phyloP scores from a whole-genome alignment of 345 rosid genomes.

The Anacardium occidentale region DNA sequence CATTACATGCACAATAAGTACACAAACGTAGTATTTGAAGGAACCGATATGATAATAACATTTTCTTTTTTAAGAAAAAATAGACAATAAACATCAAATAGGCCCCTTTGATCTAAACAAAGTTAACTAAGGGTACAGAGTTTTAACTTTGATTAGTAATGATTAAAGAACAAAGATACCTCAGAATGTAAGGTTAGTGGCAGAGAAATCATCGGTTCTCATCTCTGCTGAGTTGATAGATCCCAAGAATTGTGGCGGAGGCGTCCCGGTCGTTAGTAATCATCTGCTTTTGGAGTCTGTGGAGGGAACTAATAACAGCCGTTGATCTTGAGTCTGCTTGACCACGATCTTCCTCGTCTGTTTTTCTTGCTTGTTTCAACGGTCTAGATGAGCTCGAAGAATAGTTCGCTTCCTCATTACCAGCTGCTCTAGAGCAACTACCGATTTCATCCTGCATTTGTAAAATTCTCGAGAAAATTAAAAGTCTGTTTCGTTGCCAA shows the following conservation, averaged over 20 bases:
- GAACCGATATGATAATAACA: neutral
- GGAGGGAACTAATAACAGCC: conserved; percentile 30
- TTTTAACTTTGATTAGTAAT: neutral
- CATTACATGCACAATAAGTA: neutral
- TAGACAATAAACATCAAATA: neutral
- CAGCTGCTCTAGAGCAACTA: conserved; percentile 19
- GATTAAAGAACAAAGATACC: conserved; percentile 13
- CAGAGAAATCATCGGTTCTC: conserved; percentile 26
- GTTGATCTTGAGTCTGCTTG: conserved; percentile 39
- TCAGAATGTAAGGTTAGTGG: conserved; percentile 22
- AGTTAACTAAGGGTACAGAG: neutral
- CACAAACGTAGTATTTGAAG: neutral
- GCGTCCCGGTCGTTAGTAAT: conserved; percentile 29
- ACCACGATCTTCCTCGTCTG: conserved; percentile 11
- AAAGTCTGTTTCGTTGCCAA: conserved; percentile 4
- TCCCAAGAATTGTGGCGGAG: conserved; percentile 28
- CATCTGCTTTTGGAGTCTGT: conserved; percentile 33
- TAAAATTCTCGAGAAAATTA: no score
- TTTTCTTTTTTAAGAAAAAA: neutral
- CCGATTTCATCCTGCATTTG: conserved; percentile 56
- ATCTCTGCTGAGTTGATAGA: conserved; percentile 39
- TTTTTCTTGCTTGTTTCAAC: conserved; percentile 38
- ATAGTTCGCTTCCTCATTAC: conserved; percentile 24
- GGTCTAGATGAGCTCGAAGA: conserved; percentile 25
- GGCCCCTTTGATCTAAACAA: neutral